These are phyloP conservation scores for Ceratopteris richardii DNA, from an alignment of 75 land plant species.

Conservation along the genomic window DNA sequence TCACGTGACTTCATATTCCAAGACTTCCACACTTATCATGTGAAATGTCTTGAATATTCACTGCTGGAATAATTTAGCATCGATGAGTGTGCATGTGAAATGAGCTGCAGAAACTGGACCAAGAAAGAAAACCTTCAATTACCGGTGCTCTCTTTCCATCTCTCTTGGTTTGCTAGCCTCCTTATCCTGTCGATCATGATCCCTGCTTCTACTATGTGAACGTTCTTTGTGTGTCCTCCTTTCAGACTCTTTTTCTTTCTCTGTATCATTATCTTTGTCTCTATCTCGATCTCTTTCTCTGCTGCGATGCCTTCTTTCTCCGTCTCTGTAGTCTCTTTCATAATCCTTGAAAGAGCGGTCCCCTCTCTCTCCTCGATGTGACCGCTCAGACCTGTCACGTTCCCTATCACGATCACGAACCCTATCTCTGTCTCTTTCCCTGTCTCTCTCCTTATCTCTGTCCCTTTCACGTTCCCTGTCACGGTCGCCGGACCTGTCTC, in stretches of 20 bases:
- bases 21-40: too few species aligned
- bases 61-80: too few species aligned
- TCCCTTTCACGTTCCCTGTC: conserved; percentile 12
- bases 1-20: too few species aligned
- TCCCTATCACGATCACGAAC: conserved; percentile 10
- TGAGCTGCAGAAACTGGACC: too few species aligned
- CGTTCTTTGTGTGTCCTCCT: conserved; percentile 6
- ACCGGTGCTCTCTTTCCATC: conserved; percentile 22
- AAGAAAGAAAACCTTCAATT: too few species aligned
- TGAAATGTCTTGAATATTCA: too few species aligned
- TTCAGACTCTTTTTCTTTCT: conserved; percentile 8
- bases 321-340: conserved; percentile 4
- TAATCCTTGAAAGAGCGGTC: neutral
- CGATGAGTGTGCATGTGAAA: too few species aligned
- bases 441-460: conserved; percentile 10
- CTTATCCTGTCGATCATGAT: conserved; percentile 20
- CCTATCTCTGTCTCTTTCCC: conserved; percentile 2
- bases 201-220: conserved; percentile 11
- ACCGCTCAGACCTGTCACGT: too few species aligned
- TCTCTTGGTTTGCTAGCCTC: conserved; percentile 22
- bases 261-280: conserved; percentile 20
- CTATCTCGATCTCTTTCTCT: conserved; percentile 16
- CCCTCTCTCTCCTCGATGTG: neutral
- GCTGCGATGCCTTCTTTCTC: conserved; percentile 18
- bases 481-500: conserved; percentile 13